Base-by-base conservation (phyloP, 495 filamentous ascomycete species). In the Tuber umbilicatum region DNA sequence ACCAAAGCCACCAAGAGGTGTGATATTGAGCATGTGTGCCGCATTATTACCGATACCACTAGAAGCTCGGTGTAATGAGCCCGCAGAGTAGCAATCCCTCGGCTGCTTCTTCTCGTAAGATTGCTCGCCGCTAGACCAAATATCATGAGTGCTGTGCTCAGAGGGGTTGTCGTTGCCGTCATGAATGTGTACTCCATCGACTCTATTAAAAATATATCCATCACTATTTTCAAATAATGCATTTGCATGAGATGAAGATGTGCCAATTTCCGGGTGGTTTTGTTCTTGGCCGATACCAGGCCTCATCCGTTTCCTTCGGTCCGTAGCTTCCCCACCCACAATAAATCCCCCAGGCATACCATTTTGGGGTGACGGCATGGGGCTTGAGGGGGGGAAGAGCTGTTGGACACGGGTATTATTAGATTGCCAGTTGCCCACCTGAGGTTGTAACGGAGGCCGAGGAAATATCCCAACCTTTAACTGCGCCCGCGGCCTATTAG, bases 401-500 rank as follows among this genome's bases (percentile, higher is more conserved):
- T 64, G 55, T 14, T 78, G 77, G 12, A 60, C 19, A 14, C 69
- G 75, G 35, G 74, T 10, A n/a, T 70, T 64, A 70, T 75, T 74
- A 74, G 76, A 74, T 40, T 64, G 73, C 75, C 76, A 81, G 39
- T 35, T 74, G 45, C 70, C 77, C 27, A 71, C 47, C 47, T 78
- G 75, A 68, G 73, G 73, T 68, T 81, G 79, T 35, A 72, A 70
- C 88, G 19, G 73, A 69, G 80, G 80, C 42, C 78, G 81, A 47
- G 89, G 89, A 79, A 89, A 92, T 43, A 92, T 89, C 70, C 84
- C 87, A 17, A 87, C 86, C 79, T 88, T 89, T 45, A 86, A 80
- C 45, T 85, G 80, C 6, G 85, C 82, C 71, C 82, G 82, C 68
- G 73, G 73, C 80, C 67, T 84, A 79, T 31, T 83, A 76, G 74